phyloP scores from a whole-genome alignment of 2,329 filamentous ascomycete genomes.

The Triangularia setosa region DNA sequence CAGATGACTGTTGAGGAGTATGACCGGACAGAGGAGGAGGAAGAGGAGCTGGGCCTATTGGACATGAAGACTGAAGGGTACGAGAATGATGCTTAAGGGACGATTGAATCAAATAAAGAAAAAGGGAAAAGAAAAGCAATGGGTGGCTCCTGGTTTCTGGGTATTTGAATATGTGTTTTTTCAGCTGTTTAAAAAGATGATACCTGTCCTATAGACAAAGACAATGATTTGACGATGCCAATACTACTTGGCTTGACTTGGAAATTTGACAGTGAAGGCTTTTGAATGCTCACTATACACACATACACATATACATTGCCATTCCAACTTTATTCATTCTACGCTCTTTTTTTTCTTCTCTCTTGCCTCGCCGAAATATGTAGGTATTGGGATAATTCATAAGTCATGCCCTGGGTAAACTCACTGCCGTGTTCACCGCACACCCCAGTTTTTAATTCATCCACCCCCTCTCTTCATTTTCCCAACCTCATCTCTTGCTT shows the following conservation, averaged over 20 bases:
- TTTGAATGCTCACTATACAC: no score
- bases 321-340: no score
- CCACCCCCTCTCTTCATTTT: no score
- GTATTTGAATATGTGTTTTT: background rate
- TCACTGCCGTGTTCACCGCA: no score
- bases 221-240: background rate
- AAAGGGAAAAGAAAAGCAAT: background rate
- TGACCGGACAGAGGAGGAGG: constrained; percentile 81
- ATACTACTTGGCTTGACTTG: background rate
- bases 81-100: constrained; percentile 48
- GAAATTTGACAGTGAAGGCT: no score
- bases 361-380: no score
- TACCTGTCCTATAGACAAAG: background rate
- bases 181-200: background rate
- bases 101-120: background rate
- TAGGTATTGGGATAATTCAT: no score
- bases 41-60: constrained; percentile 83
- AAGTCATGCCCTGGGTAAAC: no score
- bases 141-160: background rate
- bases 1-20: constrained; percentile 82
- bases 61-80: constrained; percentile 96
- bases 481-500: no score
- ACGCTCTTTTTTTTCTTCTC: no score
- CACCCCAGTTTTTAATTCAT: no score
- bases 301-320: no score